Evolutionary conservation across 208 protist genomes (phyloP), one percentile per base, ranked within the genome.

Genomic region (Leptomonas seymouri): DNA sequence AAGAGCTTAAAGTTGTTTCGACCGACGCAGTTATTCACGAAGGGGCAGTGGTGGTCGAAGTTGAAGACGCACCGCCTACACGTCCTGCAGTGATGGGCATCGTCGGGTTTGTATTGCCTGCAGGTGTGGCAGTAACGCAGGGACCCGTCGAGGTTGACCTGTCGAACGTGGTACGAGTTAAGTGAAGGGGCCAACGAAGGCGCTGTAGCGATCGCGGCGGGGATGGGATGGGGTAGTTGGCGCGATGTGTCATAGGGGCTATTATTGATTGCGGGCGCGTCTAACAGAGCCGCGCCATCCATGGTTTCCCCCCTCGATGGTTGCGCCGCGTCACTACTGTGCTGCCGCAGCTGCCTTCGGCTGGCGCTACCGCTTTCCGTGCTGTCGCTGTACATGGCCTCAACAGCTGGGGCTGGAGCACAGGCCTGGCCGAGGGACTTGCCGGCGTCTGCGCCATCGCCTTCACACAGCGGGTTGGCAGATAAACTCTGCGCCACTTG

Each of bases 41-140:
- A 94, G 18, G 86, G 89, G 76, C 95, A 98, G 78, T 98, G 95
- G 63, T 98, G 95, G 70, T 98, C 95, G 63, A 97, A 94, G 56
- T 80, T 60, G 53, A 71, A 86, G 2, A 96, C 85, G 67, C 95
- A 98, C 16, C 77, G 71, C 44, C 69, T 18, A 61, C 94, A 98
- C 31, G 80, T 28, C n/a, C 74, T 28, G 80, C 94, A 98, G 84
- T 98, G 94, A 61, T 97, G 81, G 9, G 92, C 82, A 30, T 65
- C 15, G 63, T 90, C 86, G 16, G 91, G 91, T 59, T 97, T 97
- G 79, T 83, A 93, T 27, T 81, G 53, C 1, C 76, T 12, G 60
- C 94, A 97, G 2, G 5, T 14, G 21, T 56, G 12, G 77, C 93
- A 97, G 74, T 75, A 93, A 0, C 89, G 89, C 20, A 90, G 58